phyloP scores from a whole-genome alignment of 2,329 filamentous ascomycete species.

The Aspergillus fructus region DNA sequence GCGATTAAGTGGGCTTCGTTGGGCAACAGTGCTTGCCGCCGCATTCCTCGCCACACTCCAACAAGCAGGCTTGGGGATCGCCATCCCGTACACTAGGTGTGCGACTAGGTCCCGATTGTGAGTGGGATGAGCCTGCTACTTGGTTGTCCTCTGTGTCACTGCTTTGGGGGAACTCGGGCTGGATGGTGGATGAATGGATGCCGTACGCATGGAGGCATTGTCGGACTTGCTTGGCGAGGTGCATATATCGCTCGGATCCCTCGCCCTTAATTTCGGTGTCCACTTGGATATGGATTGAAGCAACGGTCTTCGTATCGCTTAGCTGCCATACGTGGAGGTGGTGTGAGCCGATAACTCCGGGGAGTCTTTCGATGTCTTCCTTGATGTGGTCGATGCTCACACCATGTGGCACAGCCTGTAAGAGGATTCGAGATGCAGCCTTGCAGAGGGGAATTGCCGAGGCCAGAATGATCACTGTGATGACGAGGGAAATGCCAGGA shows the following conservation, averaged over 20 bases:
- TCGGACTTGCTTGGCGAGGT: conserved; percentile 75
- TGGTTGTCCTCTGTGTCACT: conserved; percentile 35
- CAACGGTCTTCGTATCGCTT: conserved; percentile 89
- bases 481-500: conserved; percentile 87
- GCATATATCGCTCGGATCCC: conserved; percentile 80
- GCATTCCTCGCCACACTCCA: conserved; percentile 50
- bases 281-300: conserved; percentile 90
- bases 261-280: conserved; percentile 84
- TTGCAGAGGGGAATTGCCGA: conserved; percentile 53
- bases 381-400: conserved; percentile 87
- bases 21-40: conserved; percentile 45
- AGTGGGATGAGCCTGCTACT: conserved; percentile 18
- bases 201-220: conserved; percentile 92
- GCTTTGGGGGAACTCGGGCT: conserved; percentile 70
- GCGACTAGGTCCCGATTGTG: conserved; percentile 25
- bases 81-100: conserved; percentile 39
- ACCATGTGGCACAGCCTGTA: conserved; percentile 89
- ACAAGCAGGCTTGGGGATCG: conserved; percentile 42
- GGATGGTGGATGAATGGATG: conserved; percentile 95
- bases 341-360: conserved; percentile 86
- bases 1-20: conserved; percentile 26
- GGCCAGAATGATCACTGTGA: conserved; percentile 71
- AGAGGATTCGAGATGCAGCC: conserved; percentile 69
- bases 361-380: conserved; percentile 81
- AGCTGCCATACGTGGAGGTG: conserved; percentile 98